Evolutionary conservation across 257 asterid genomes (phyloP).

Genomic region (Solanum chilense): DNA sequence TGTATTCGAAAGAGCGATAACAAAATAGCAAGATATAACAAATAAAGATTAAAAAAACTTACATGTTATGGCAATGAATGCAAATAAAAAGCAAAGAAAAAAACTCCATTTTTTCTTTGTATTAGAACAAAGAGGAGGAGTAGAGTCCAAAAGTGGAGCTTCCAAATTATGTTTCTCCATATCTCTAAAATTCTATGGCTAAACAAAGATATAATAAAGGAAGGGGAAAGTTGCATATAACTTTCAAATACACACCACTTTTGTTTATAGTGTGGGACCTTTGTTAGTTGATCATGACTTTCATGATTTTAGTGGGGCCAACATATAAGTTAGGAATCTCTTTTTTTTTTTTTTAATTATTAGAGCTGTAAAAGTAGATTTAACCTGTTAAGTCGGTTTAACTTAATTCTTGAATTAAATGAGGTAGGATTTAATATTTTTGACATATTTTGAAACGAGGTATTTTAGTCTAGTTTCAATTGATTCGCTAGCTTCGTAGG

Average conservation of each 20-base stretch:
- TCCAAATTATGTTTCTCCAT: background rate
- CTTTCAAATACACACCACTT: background rate
- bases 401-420: too few relatives aligned
- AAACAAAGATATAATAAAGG: background rate
- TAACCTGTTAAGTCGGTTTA: accelerated
- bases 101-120: background rate
- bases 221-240: background rate
- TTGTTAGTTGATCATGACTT: background rate
- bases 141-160: background rate
- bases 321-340: background rate
- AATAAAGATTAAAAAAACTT: background rate
- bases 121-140: background rate
- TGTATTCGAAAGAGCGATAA: background rate
- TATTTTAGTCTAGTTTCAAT: too few relatives aligned
- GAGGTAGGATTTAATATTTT: too few relatives aligned
- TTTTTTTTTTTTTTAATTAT: too few relatives aligned
- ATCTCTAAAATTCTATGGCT: background rate
- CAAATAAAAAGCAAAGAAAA: background rate
- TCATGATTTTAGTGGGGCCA: background rate
- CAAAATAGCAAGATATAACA: background rate
- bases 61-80: slow-evolving; percentile 1
- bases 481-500: too few relatives aligned
- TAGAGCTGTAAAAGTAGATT: too few relatives aligned
- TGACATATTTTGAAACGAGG: accelerated
- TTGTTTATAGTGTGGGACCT: background rate